phyloP scores from a whole-genome alignment of 768 basidiomycete species.

The Rhodosporidiobolus sp. region DNA sequence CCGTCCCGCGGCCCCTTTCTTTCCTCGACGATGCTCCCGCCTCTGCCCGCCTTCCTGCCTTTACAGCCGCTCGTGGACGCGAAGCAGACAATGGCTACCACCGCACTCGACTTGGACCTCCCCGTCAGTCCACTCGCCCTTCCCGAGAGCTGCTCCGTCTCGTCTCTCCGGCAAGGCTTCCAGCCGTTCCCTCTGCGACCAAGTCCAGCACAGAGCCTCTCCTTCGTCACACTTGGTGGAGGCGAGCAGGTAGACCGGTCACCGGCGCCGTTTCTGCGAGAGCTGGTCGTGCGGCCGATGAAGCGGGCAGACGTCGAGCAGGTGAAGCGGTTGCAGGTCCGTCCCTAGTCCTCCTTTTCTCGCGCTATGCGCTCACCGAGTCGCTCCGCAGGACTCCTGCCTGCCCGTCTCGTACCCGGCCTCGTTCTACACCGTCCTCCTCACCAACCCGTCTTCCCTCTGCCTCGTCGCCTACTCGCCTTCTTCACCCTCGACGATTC shows the following conservation, averaged over 20 bases:
- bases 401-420: slow-evolving; percentile 15
- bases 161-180: slow-evolving; percentile 3
- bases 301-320: slow-evolving; percentile 4
- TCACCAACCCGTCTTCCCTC: slow-evolving; percentile 14
- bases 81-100: too few relatives aligned
- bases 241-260: too few relatives aligned
- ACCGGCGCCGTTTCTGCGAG: neutral
- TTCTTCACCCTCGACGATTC: neutral
- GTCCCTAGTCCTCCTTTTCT: neutral
- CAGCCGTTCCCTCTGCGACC: neutral
- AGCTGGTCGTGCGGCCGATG: neutral
- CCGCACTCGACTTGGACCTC: fast-evolving
- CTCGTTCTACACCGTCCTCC: slow-evolving; percentile 22
- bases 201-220: too few relatives aligned
- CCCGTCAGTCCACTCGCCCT: neutral
- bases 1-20: too few relatives aligned
- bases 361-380: too few relatives aligned
- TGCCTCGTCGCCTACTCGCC: slow-evolving; percentile 19
- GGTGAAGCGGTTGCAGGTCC: slow-evolving; percentile 15
- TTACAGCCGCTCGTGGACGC: slow-evolving; percentile 4
- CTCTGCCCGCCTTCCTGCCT: slow-evolving; percentile 9
- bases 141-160: slow-evolving; percentile 5
- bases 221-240: neutral
- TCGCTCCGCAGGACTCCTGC: slow-evolving; percentile 1
- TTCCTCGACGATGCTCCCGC: slow-evolving; percentile 11